Base-by-base conservation (phyloP, 176 grass and related monocot species). In the Avena atlantica region DNA sequence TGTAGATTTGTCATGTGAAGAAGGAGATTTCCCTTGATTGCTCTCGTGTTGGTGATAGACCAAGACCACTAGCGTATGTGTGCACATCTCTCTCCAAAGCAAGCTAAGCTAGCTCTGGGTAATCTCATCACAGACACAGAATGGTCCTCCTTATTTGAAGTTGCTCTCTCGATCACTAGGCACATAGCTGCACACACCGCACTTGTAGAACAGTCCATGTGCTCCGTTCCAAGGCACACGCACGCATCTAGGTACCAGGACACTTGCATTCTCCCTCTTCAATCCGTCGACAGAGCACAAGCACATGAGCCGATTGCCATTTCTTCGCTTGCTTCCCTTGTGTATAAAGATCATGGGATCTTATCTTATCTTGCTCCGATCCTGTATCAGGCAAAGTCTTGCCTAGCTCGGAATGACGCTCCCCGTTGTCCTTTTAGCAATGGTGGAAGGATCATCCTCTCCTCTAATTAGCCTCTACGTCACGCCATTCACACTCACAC, bases 1-100 rank as follows among this genome's bases (percentile, higher is more conserved):
- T 89, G 91, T 91, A 91, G 86, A 91, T 88, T 91, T 89, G 90
- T 86, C 78, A 78, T 91, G 86, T 91, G 86, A 84, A 88, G 70
- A 91, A 81, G 82, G 75, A 67, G 76, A 34, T 87, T 53, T 63
- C 70, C 68, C 63, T 81, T 36, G 80, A 71, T 86, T 88, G 63
- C 61, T 91, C 25, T 14, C 6, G 40, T 7, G 40, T 42, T 56
- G 50, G 57, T 79, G 65, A 87, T 87, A 76, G 8, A 87, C 81
- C 40, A 42, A 6, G 6, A 42, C 6, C 6, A 6, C 40, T 42
- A 34, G 31, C 37, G 50, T 85, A 40, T 58, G 48, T 40, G 36
- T 71, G 15, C 88, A 64, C 52, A 49, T 47, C 4, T 31, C 45
- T 55, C 75, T 69, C 83, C 42, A 68, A 70, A 40, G 37, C 50